Evolutionary conservation across 83 land plant genomes (phyloP).

Genomic region (Picea abies): DNA sequence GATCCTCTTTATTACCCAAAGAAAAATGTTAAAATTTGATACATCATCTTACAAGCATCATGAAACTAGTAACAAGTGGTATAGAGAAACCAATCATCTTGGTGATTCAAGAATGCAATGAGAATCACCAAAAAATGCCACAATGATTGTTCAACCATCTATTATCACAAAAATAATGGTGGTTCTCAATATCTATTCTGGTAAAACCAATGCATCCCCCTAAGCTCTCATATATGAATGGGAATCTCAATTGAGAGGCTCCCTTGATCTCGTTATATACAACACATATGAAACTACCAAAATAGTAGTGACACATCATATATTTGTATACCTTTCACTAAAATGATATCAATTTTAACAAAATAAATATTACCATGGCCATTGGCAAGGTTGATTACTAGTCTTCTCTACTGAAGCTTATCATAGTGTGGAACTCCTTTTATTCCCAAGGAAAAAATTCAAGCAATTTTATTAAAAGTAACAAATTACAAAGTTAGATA

Average conservation of each 20-base stretch:
- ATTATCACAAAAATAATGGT: conserved; percentile 75
- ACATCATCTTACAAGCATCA: too few relatives aligned
- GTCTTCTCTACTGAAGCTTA: too few relatives aligned
- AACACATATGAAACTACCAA: background rate
- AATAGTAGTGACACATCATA: background rate
- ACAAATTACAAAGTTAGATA: too few relatives aligned
- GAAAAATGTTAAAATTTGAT: too few relatives aligned
- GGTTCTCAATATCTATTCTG: conserved; percentile 77
- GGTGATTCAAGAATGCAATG: conserved; percentile 74
- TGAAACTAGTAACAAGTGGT: too few relatives aligned
- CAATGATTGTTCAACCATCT: conserved; percentile 77
- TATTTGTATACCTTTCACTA: conserved; percentile 30
- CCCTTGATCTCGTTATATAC: background rate
- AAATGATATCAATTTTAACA: conserved; percentile 53
- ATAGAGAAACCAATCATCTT: conserved; percentile 44
- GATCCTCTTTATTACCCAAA: too few relatives aligned
- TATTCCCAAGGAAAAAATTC: too few relatives aligned
- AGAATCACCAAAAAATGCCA: conserved; percentile 85
- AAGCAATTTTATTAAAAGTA: too few relatives aligned
- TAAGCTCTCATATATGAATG: background rate
- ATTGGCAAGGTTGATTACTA: too few relatives aligned
- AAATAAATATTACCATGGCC: background rate
- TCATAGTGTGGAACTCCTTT: too few relatives aligned
- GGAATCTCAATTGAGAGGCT: too few relatives aligned
- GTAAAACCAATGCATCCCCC: background rate